Base-by-base conservation (phyloP, 495 filamentous ascomycete species). In the Podospora appendiculata region DNA sequence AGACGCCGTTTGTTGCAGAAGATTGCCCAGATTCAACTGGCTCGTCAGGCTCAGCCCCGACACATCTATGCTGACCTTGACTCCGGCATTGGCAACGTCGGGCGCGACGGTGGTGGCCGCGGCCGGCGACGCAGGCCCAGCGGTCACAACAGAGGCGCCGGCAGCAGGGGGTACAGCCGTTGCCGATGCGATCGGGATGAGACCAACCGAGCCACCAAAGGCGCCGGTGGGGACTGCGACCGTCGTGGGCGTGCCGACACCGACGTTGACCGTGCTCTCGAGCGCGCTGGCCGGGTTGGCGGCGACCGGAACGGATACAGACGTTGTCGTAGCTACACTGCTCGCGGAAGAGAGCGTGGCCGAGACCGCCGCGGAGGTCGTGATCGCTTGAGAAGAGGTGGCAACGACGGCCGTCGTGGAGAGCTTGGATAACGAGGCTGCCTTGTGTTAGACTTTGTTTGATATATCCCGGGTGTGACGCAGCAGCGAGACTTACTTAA, bases 41-140 rank as follows among this genome's bases (percentile, higher is more conserved):
- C 66, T 69, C 40, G 58, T 59, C 36, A 70, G 47, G n/a, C 45
- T 64, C 57, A 70, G 38, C 3, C 60, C 60, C n/a, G 59, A 62
- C 1, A 69, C 51, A 39, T 69, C 59, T 14, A 69, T 65, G 8
- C 40, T 50, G 1, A 62, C 36, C 32, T 54, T 34, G 6, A 50
- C 56, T 17, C 51, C 48, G 19, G 60, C 59, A 18, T 61, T 57
- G 13, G 62, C 61, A 1, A 64, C 57, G 1, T 41, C 59, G 0
- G 59, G 62, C 8, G 64, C 43, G 8, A 50, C 32, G 8, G 49
- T 59, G 35, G 46, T 41, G 6, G 52, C 40, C 9, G 52, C 48
- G 36, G 36, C 36, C 2, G 25, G 25, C 25, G 38, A 41, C 9
- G 51, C 43, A 25, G 56, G 34, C 2, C 47, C 32, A 10, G 55